A percentile compares a stretch with the other conserved stretches of the same genome.
phyloP scores from a whole-genome alignment of 2,329 filamentous ascomycete genomes.

The Sporothrix brunneoviolacea region DNA sequence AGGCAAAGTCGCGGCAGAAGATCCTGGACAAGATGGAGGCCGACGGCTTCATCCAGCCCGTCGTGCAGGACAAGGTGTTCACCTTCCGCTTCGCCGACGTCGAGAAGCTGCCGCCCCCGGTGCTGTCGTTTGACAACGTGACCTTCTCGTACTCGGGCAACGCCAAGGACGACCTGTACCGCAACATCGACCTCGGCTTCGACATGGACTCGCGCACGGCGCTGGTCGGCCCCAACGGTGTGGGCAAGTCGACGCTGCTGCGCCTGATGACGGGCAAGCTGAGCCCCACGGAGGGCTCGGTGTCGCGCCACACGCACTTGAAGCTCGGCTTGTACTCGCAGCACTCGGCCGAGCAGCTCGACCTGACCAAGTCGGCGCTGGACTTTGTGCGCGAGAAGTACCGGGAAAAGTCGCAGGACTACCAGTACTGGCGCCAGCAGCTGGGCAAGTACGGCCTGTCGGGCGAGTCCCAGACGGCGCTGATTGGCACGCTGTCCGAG shows the following conservation, averaged over 20 bases:
- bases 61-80: slow-evolving; percentile 79
- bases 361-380: slow-evolving; percentile 93
- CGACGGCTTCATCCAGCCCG: slow-evolving; percentile 94
- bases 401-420: slow-evolving; percentile 80
- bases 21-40: slow-evolving; percentile 99
- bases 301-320: slow-evolving; percentile 92
- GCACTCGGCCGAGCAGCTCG: slow-evolving; percentile 96
- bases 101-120: slow-evolving; percentile 96
- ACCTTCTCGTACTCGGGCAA: slow-evolving; percentile 97
- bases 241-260: slow-evolving; percentile 94
- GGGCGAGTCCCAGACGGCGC: slow-evolving; percentile 88
- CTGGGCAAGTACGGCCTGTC: slow-evolving; percentile 89
- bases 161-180: slow-evolving; percentile 84
- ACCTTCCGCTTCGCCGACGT: slow-evolving; percentile 98
- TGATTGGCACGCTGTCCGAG: slow-evolving; percentile 97
- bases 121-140: slow-evolving; percentile 92
- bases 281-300: slow-evolving; percentile 71
- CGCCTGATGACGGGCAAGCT: slow-evolving; percentile 95
- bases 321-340: slow-evolving; percentile 98
- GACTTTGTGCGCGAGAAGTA: slow-evolving; percentile 99
- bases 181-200: slow-evolving; percentile 94
- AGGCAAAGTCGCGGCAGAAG: slow-evolving; percentile 99
- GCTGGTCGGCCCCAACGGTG: slow-evolving; percentile 96
- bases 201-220: slow-evolving; percentile 99
- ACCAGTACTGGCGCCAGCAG: slow-evolving; percentile 99